A percentile compares a stretch with the other conserved stretches of the same genome.
Conservation (phyloP, 768 basidiomycete species). For the Mycena latifolia region DNA sequence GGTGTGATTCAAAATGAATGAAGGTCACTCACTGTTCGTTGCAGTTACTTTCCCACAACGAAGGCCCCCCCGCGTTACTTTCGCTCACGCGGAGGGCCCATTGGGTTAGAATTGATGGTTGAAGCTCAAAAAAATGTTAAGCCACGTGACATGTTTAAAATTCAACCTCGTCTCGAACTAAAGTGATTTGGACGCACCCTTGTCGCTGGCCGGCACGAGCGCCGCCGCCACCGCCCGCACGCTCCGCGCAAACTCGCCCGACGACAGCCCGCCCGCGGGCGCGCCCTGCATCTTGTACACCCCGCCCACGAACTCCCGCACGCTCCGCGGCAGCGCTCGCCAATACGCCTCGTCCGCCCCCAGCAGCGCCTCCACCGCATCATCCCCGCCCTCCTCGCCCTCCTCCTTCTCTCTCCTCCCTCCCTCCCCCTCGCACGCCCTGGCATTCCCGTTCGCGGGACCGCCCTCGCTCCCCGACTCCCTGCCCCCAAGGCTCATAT, state of each 20-base stretch:
- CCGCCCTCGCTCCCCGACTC: slow-evolving; percentile 3
- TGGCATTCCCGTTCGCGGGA: too few relatives aligned
- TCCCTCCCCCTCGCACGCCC: too few relatives aligned
- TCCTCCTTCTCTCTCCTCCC: neutral
- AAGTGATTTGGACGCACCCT: too few relatives aligned
- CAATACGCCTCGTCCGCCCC: slow-evolving; percentile 18
- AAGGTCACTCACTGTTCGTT: too few relatives aligned
- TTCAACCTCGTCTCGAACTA: too few relatives aligned
- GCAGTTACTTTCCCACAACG: too few relatives aligned
- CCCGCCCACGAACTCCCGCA: slow-evolving; percentile 1
- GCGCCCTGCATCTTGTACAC: neutral
- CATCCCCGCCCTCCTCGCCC: neutral
- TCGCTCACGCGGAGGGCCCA: too few relatives aligned
- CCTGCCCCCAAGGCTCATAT: slow-evolving; percentile 47
- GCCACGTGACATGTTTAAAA: too few relatives aligned
- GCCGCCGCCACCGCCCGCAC: slow-evolving; percentile 29
- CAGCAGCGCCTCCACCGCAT: neutral
- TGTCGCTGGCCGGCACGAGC: neutral
- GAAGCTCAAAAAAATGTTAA: too few relatives aligned
- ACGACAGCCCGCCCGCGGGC: neutral
- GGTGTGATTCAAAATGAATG: too few relatives aligned
- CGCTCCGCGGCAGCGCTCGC: slow-evolving; percentile 23
- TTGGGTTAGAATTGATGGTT: too few relatives aligned
- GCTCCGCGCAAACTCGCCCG: slow-evolving; percentile 5
- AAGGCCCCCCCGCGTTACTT: too few relatives aligned